Evolutionary conservation across 2,329 filamentous ascomycete genomes (phyloP), one percentile per base, ranked within the genome.

Genomic region (Pezicula carpinea): DNA sequence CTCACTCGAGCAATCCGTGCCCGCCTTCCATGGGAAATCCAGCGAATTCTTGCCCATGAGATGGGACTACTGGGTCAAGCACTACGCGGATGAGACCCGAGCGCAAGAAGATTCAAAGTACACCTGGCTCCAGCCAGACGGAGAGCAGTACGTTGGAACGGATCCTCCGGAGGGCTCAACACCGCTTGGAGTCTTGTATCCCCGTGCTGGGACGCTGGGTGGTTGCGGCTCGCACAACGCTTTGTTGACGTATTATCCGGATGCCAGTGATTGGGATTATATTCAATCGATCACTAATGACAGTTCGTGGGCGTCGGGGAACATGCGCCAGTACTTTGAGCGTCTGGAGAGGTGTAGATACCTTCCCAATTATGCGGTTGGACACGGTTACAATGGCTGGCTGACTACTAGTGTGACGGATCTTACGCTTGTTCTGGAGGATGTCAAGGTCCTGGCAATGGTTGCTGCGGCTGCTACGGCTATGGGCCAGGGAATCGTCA

Each of bases 1-100:
- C 2, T 47, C 60, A 21, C 59, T 67, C 46, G 66, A 70, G 48
- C 67, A 74, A 52, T 66, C 69, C 17, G 68, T 78, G 3, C 76
- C 77, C 19, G 72, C 70, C 3, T 67, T 74, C 49, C 67, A 69
- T 43, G 65, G 66, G n/a, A 64, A 67, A 35, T 68, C 69, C 7
- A 73, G 69, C 17, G 69, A 76, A 55, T 70, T 76, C 51, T 59
- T 63, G 29, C 66, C 65, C 11, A 66, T 74, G 59, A 60, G 65
- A 48, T 79, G 75, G 75, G 73, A 77, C 61, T 77, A 73, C 60
- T 79, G 69, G 49, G 73, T 78, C 48, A 68, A 69, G 40, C 75
- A 78, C 57, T 77, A 75, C 57, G 61, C 66, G 6, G 66, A 76
- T 50, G 57, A 71, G 47, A 57, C 59, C 8, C 65, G 69, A 22